Base-by-base conservation (phyloP, 352 stramenopile species). In the Poterioochromonas sp. region DNA sequence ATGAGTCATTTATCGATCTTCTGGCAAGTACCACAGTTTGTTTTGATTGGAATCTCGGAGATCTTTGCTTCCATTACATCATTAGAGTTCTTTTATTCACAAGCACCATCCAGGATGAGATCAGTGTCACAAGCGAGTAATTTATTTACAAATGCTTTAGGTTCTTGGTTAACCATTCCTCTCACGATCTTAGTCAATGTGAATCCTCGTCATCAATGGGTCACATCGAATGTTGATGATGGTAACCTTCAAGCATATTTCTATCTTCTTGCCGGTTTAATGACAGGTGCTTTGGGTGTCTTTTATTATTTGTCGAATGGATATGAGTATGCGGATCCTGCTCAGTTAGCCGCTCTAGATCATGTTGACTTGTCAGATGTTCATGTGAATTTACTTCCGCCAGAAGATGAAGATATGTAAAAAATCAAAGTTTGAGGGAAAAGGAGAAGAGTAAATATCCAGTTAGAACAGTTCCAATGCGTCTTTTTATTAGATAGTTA, bases 1-100 rank as follows among this genome's bases (percentile, higher is more conserved):
- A 92, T 93, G 87, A 90, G 88, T 0, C 74, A 80, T 41, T 79
- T 95, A 58, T 94, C 87, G 74, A 87, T 95, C 18, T 92, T 91
- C 86, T 95, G 89, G 90, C 88, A 95, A 73, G 90, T 89, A 39
- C 90, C 89, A n/a, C 90, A 95, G 85, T 95, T 91, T 76, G 78
- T 94, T 74, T 84, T 95, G 2, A 90, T 95, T 20, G 90, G 89
- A 12, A 85, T 93, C 73, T 89, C 87, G 22, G 90, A 94, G 79
- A 95, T 95, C 79, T 81, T 95, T 73, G 91, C 88, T 34, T 93
- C 87, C 78, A 95, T 94, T 68, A 91, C 90, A 1, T 92, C 80
- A 8, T 43, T 83, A 32, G 79, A 79, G 58, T 83, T 96, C n/a
- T 96, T 95, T 80, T 95, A 95, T 81, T 92, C 89, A 26, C 89